These are phyloP conservation scores for Artomyces pyxidatus DNA, from an alignment of 768 basidiomycete species.

Conservation along the genomic window DNA sequence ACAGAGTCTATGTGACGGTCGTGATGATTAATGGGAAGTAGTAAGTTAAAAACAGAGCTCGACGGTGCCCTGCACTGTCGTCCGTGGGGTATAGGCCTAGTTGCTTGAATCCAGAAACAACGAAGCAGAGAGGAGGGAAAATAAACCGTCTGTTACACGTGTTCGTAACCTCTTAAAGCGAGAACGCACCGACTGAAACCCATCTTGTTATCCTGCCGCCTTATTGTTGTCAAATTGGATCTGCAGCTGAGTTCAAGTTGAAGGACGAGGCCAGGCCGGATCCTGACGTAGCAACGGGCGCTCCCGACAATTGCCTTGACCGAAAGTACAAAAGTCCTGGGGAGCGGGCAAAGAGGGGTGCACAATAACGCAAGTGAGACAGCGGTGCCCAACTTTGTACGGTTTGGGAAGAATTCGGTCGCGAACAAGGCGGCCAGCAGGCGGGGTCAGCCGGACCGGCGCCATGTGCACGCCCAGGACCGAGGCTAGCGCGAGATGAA, in stretches of 20 bases:
- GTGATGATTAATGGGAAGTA: slow-evolving; percentile 6
- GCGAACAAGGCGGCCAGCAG: not conserved
- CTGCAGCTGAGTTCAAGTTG: not conserved
- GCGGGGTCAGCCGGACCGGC: not conserved
- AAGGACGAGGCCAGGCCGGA: not conserved
- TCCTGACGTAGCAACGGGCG: not conserved
- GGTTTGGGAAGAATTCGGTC: not conserved
- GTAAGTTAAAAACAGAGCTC: not conserved
- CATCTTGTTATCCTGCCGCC: not conserved
- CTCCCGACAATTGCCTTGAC: not conserved
- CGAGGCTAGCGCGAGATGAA: not conserved
- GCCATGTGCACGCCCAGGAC: not conserved
- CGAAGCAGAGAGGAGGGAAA: slow-evolving; percentile 4
- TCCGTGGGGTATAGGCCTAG: slow-evolving; percentile 1
- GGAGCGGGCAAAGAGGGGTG: not conserved
- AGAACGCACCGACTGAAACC: not conserved
- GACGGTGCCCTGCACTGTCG: slow-evolving; percentile 16
- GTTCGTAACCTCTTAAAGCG: not conserved
- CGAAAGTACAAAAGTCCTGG: not conserved
- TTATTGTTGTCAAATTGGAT: not conserved
- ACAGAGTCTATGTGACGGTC: too few relatives aligned
- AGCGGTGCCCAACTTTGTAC: not conserved
- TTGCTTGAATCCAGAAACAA: slow-evolving; percentile 13
- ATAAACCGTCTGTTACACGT: slow-evolving; percentile 1
- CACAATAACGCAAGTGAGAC: not conserved